Evolutionary conservation across 2,329 filamentous ascomycete species (phyloP).

Genomic region (Diaporthe sp.): DNA sequence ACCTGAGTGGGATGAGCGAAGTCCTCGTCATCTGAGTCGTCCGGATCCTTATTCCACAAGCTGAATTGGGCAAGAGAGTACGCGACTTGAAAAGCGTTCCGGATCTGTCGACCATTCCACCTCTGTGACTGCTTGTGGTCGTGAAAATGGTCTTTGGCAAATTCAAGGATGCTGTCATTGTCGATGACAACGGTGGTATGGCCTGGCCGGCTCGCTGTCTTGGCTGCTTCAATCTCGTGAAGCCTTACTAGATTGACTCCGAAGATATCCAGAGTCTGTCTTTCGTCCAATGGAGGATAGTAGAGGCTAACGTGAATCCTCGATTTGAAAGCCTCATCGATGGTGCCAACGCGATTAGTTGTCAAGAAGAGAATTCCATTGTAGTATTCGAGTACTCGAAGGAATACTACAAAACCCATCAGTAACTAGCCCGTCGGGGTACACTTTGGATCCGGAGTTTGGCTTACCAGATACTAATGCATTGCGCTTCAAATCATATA

Average conservation of each 20-base stretch:
- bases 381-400: slow-evolving; percentile 48
- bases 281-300: slow-evolving; percentile 43
- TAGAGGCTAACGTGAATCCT: slow-evolving; percentile 51
- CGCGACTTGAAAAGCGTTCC: slow-evolving; percentile 27
- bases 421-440: background rate
- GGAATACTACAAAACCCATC: slow-evolving; percentile 46
- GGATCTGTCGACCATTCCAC: slow-evolving; percentile 31
- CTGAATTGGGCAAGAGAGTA: slow-evolving; percentile 29
- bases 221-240: slow-evolving; percentile 13
- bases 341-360: slow-evolving; percentile 55
- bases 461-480: slow-evolving; percentile 41
- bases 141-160: background rate
- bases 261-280: slow-evolving; percentile 42
- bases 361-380: slow-evolving; percentile 55
- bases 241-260: slow-evolving; percentile 40
- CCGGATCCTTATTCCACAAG: background rate
- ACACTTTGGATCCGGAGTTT: rapidly evolving
- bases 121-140: background rate
- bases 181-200: background rate
- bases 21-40: slow-evolving; percentile 1
- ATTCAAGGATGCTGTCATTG: background rate
- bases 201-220: background rate
- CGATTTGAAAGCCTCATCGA: slow-evolving; percentile 58
- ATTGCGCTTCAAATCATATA: slow-evolving; percentile 43
- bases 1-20: too few relatives aligned